Base-by-base conservation (phyloP, 1,284 basidiomycete genomes). In the Meripilus lineatus region DNA sequence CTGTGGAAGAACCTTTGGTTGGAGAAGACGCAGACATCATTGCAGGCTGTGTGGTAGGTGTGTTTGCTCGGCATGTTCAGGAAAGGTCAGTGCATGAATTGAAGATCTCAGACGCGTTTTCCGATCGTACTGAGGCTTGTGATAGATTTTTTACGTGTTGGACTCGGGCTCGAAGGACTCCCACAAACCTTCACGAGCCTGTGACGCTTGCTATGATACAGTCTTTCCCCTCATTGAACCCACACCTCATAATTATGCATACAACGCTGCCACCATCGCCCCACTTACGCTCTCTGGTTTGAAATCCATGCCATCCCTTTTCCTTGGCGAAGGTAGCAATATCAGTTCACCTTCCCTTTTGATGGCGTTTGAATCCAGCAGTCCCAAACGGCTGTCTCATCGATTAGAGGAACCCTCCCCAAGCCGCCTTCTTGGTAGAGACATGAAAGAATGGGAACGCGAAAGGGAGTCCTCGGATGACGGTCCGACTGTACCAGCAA, bases 41-140 rank as follows among this genome's bases (percentile, higher is more conserved):
- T 96, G 93, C 63, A 70, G 93, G 44, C 67, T 96, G 8, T 96
- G 93, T 62, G 93, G 93, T 1, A 66, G 84, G 42, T 89, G 93
- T 55, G 84, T 95, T 4, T 96, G 93, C 64, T 80, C 81, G 24
- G 62, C 66, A 2, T 96, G 93, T 66, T 92, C 89, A n/a, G 77
- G 74, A 15, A 77, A 79, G 68, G 90, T 89, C 50, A 54, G 74
- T 34, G 38, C 36, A 37, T n/a, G n/a, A n/a, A n/a, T n/a, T n/a
- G n/a, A n/a, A n/a, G n/a, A n/a, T n/a, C n/a, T n/a, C n/a, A n/a
- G n/a, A n/a, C n/a, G n/a, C n/a, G n/a, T n/a, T 39, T 36, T 23
- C 20, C 15, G 37, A 42, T 20, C 43, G 7, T 36, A 18, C 14
- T n/a, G n/a, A n/a, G n/a, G n/a, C n/a, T n/a, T n/a, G 32, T 3